Evolutionary conservation across 1,139 yeast species (phyloP).

Genomic region (Oligophagozyma castellii): DNA sequence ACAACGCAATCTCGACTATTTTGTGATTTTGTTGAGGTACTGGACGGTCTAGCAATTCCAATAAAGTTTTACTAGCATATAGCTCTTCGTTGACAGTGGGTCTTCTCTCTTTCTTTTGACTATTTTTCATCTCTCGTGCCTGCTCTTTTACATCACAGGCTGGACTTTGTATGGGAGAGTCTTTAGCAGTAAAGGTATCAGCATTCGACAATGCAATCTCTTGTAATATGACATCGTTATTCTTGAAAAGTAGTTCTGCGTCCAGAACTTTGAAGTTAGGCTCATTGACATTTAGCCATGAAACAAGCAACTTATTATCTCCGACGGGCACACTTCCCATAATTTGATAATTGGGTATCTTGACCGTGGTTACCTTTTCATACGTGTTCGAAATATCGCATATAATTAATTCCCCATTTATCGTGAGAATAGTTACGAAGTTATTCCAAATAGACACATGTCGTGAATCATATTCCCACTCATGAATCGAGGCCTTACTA

Average conservation of each 20-base stretch:
- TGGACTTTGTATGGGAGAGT: conserved; percentile 1
- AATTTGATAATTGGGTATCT: conserved; percentile 12
- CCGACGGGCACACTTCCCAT: conserved; percentile 14
- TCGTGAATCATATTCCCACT: conserved; percentile 2
- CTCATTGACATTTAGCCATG: conserved; percentile 25
- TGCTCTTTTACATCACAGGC: conserved; percentile 3
- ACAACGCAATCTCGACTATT: conserved; percentile 6
- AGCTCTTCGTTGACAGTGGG: conserved; percentile 13
- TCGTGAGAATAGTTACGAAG: conserved; percentile 11
- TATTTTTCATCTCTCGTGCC: too few relatives aligned
- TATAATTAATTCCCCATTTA: conserved; percentile 11
- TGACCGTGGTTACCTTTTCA: conserved; percentile 10
- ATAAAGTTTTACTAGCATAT: conserved; percentile 10
- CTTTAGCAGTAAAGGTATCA: too few relatives aligned
- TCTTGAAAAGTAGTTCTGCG: conserved; percentile 6
- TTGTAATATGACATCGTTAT: conserved; percentile 1
- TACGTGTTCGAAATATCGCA: conserved; percentile 9
- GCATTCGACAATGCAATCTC: conserved; percentile 1
- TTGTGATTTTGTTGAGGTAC: conserved; percentile 5
- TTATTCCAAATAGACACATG: conserved; percentile 11
- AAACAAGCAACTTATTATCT: conserved; percentile 10
- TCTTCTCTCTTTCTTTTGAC: conserved; percentile 7
- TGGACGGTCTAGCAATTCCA: conserved; percentile 8
- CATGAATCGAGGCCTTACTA: not conserved
- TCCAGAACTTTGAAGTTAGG: conserved; percentile 15